A percentile compares a stretch with the other conserved stretches of the same genome.
phyloP scores from a whole-genome alignment of 805 yeast species.

The Candida ulmi region DNA sequence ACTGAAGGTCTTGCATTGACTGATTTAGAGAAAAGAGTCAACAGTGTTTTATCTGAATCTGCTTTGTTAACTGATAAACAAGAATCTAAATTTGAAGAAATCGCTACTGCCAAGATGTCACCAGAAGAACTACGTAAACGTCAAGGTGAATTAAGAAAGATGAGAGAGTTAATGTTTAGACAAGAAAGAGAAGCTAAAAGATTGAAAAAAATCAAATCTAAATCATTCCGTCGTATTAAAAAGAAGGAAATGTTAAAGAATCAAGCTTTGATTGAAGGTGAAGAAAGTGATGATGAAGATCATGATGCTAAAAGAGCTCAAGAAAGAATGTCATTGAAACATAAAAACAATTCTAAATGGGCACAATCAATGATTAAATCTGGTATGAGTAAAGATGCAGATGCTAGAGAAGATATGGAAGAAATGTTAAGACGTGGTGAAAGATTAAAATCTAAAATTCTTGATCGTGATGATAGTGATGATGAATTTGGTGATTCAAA shows the following conservation, averaged over 20 bases:
- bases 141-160: constrained; percentile 76
- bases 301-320: constrained; percentile 74
- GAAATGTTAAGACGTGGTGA: constrained; percentile 92
- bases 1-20: constrained; percentile 37
- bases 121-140: constrained; percentile 74
- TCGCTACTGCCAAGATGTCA: constrained; percentile 74
- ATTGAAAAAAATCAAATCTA: constrained; percentile 91
- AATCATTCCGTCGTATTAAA: constrained; percentile 77
- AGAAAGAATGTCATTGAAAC: constrained; percentile 90
- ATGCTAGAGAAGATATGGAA: constrained; percentile 83
- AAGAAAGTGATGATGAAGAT: constrained; percentile 50
- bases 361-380: constrained; percentile 84
- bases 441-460: constrained; percentile 60
- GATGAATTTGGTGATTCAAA: constrained; percentile 34
- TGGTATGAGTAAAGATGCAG: constrained; percentile 84
- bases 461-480: constrained; percentile 46
- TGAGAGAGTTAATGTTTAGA: constrained; percentile 95
- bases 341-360: constrained; percentile 85
- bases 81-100: constrained; percentile 81
- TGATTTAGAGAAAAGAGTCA: constrained; percentile 64
- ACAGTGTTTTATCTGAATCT: constrained; percentile 55
- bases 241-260: constrained; percentile 77
- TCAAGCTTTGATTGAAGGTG: constrained; percentile 59
- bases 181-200: constrained; percentile 90
- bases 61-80: constrained; percentile 65